These are phyloP conservation scores for Colletotrichum musae DNA, from an alignment of 2,329 filamentous ascomycete species.

Conservation along the genomic window DNA sequence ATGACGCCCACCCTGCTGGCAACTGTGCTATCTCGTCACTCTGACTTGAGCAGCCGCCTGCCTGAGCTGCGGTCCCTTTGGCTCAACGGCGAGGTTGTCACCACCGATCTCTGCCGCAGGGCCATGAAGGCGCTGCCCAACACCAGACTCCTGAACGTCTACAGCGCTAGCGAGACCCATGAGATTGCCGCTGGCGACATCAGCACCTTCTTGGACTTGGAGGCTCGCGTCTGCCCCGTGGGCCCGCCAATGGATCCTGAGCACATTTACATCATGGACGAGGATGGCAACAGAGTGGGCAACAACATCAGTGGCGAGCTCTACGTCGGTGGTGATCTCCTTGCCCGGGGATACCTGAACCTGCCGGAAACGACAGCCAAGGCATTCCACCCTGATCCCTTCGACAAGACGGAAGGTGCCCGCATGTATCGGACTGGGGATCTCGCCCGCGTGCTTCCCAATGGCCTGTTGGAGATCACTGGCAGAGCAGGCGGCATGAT, in stretches of 20 bases:
- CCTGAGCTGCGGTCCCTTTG: conserved; percentile 79
- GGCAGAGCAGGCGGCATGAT: conserved; percentile 85
- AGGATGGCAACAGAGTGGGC: conserved; percentile 75
- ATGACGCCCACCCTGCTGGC: conserved; percentile 87
- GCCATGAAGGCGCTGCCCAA: conserved; percentile 78
- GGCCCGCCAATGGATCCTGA: conserved; percentile 78
- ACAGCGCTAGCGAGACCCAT: conserved; percentile 87
- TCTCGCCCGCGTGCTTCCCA: conserved; percentile 75
- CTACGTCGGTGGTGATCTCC: conserved; percentile 79
- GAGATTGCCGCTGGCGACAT: conserved; percentile 86
- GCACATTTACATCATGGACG: conserved; percentile 81
- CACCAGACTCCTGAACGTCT: conserved; percentile 81
- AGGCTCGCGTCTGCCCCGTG: conserved; percentile 79
- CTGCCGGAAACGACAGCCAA: conserved; percentile 83
- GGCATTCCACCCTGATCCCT: conserved; percentile 78
- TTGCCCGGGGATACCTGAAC: conserved; percentile 85
- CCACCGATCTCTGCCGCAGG: conserved; percentile 80
- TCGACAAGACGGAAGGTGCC: conserved; percentile 70
- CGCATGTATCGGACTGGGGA: conserved; percentile 85
- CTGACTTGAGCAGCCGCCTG: conserved; percentile 74
- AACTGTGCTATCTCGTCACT: conserved; percentile 79
- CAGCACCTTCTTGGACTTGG: conserved; percentile 73
- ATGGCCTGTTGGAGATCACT: conserved; percentile 80
- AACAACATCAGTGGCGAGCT: conserved; percentile 78
- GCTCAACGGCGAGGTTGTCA: conserved; percentile 88